Conservation (phyloP, 2,329 filamentous ascomycete species). For the Akanthomyces uredinophilus region DNA sequence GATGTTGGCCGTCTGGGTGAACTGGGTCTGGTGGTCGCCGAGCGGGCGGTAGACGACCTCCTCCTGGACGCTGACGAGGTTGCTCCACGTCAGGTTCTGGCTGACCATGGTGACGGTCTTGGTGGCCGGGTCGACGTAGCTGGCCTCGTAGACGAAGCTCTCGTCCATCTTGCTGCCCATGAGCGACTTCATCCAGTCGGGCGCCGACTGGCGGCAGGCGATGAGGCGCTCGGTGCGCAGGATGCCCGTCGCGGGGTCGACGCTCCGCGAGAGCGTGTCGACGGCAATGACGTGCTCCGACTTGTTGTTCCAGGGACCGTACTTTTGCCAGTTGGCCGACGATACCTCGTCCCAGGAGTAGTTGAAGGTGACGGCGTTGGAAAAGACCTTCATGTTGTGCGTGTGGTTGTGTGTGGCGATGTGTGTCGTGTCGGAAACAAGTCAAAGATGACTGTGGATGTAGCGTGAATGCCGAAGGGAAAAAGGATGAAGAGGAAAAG, state of each 20-base stretch:
- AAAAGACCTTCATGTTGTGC: constrained; percentile 83
- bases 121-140: constrained; percentile 77
- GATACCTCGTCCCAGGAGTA: constrained; percentile 99
- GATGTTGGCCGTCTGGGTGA: constrained; percentile 85
- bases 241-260: constrained; percentile 53
- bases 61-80: constrained; percentile 87
- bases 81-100: constrained; percentile 88
- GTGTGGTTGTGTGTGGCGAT: constrained; percentile 18
- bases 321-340: constrained; percentile 96
- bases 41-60: constrained; percentile 79
- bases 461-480: background rate
- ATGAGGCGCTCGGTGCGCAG: constrained; percentile 59
- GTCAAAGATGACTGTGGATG: background rate
- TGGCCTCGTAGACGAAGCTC: constrained; percentile 89
- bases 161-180: constrained; percentile 70
- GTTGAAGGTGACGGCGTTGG: constrained; percentile 82
- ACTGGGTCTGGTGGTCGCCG: constrained; percentile 60
- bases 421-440: background rate
- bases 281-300: constrained; percentile 95
- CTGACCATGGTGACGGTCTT: constrained; percentile 96
- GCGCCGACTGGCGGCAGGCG: constrained; percentile 58
- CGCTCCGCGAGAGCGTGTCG: constrained; percentile 74
- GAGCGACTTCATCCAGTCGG: constrained; percentile 74
- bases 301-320: constrained; percentile 98
- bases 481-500: background rate